A percentile compares a stretch with the other conserved stretches of the same genome.
phyloP scores from a whole-genome alignment of 2,329 filamentous ascomycete species.

The Cordyceps farinosa region DNA sequence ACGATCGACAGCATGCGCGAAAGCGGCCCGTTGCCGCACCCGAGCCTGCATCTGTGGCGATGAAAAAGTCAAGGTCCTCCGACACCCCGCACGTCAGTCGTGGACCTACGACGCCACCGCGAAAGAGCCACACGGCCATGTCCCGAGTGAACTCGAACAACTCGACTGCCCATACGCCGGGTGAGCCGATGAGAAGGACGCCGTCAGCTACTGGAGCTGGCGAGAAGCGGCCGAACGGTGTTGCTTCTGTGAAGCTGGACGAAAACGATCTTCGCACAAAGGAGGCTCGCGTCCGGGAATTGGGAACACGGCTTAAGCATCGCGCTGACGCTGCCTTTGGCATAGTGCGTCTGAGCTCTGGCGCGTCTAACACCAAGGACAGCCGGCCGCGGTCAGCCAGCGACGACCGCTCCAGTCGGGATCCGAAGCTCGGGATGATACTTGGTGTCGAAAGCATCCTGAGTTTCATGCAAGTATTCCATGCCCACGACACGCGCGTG shows the following conservation, averaged over 20 bases:
- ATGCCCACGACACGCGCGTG: slow-evolving; percentile 41
- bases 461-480: slow-evolving; percentile 53
- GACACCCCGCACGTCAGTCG: slow-evolving; percentile 36
- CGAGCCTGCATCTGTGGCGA: slow-evolving; percentile 34
- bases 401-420: slow-evolving; percentile 33
- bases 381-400: slow-evolving; percentile 15
- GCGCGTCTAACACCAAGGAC: slow-evolving; percentile 23
- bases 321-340: slow-evolving; percentile 45
- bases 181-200: slow-evolving; percentile 37
- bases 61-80: slow-evolving; percentile 42
- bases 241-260: slow-evolving; percentile 27
- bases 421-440: slow-evolving; percentile 40
- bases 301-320: slow-evolving; percentile 54
- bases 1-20: slow-evolving; percentile 33
- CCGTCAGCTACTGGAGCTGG: slow-evolving; percentile 3
- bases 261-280: slow-evolving; percentile 32
- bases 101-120: slow-evolving; percentile 48
- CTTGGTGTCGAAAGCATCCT: slow-evolving; percentile 49
- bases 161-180: slow-evolving; percentile 50
- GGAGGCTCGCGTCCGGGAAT: slow-evolving; percentile 34
- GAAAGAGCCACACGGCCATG: slow-evolving; percentile 50
- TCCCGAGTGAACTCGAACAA: slow-evolving; percentile 52
- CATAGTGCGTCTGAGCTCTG: slow-evolving; percentile 23
- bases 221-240: slow-evolving; percentile 32
- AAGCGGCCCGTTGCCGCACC: slow-evolving; percentile 47